Evolutionary conservation across 2,329 filamentous ascomycete genomes (phyloP), one percentile per base, ranked within the genome.

Genomic region (Talaromyces albobiverticillius): DNA sequence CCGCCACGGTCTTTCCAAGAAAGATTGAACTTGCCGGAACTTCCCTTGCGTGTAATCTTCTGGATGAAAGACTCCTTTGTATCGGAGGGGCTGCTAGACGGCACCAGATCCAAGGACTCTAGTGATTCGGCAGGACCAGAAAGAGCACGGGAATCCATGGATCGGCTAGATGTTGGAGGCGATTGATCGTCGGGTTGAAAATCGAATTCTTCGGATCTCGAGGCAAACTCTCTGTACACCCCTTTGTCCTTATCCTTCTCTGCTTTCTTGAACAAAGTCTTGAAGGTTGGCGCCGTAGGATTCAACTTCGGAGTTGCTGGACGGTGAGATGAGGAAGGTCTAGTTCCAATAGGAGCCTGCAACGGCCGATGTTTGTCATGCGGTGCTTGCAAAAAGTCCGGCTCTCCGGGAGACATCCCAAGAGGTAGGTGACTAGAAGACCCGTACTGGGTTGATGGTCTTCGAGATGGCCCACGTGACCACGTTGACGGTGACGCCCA

Each of bases 261-360:
- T 29, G 74, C 72, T 48, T 71, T 75, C 61, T 71, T 73, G 55
- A 94, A 83, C 34, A 85, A 81, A 9, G 81, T 86, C 71, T 88
- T 93, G 68, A 97, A 97, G 1, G 88, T 89, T 8, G 92, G 92
- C 0, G 93, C 94, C 6, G 89, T 83, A 7, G 94, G 94, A 64
- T 99, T 97, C 25, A 97, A 79, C 62, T 81, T 80, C 45, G 84
- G 63, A 71, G 85, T 76, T 38, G 77, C 65, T 50, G 72, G 74
- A 69, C 85, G 70, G 66, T 86, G 75, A 64, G 78, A 76, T 45
- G 78, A 76, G 64, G 81, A 69, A 69, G 88, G 90, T 3, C 86
- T 85, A 45, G 90, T 95, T 22, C 93, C 93, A 60, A 97, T 96
- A 1, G 83, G 83, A 3, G 82, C 82, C 57, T 85, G 81, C 2